Base-by-base conservation (phyloP, 208 protist species). In the Crithidia fasciculata region DNA sequence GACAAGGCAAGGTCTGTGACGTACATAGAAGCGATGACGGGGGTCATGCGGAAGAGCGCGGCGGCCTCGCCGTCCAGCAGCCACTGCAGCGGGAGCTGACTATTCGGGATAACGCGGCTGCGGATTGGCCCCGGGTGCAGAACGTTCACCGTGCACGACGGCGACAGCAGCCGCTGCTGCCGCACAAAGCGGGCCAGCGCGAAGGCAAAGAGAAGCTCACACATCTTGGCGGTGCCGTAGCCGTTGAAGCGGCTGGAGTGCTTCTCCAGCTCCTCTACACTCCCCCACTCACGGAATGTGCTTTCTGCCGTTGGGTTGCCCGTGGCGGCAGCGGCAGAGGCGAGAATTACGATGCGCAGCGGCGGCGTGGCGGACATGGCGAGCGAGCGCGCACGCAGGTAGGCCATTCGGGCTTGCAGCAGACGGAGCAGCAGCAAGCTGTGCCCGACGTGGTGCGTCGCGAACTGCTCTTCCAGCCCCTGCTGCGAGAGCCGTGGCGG, bases 181-280 rank as follows among this genome's bases (percentile, higher is more conserved):
- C 66, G 58, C 5, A 93, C 67, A 66, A 84, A 88, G 19, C 80
- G 76, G 15, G 84, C 83, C 3, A 93, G 79, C 0, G 86, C 80
- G 55, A 91, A 82, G 50, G 83, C 78, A 69, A 91, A 93, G 39
- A 93, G 78, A 66, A 91, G 69, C 74, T 81, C 84, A 53, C 81
- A 89, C 88, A 89, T 93, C 63, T 89, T 86, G 15, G 84, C 85
- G 49, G 81, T 81, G 40, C 84, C 70, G 76, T 85, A 89, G 15
- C 76, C 73, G 54, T 74, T 47, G 55, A 86, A 91, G 37, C 74
- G 78, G 69, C 74, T 82, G 44, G 82, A 77, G 49, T 64, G 53
- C 19, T 10, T 10, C 37, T 55, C 41, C 54, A 84, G 66, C 45
- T 80, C 72, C 36, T 43, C 70, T 39, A 57, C 43, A 57, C 57